Conservation (phyloP, 2,329 filamentous ascomycete species). For the Hypoxylon sp. region DNA sequence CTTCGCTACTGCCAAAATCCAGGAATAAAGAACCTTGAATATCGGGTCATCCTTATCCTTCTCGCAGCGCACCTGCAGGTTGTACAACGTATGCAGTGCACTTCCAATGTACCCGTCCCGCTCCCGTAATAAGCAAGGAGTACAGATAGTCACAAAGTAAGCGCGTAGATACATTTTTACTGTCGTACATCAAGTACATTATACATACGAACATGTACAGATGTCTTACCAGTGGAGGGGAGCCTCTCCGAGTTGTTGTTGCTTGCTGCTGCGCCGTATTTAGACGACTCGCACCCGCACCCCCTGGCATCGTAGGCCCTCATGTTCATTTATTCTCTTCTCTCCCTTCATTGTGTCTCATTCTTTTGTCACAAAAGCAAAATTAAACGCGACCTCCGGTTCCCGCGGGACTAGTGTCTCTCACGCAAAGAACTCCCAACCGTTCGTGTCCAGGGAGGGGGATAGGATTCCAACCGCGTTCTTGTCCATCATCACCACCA, state of each 20-base stretch:
- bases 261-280: slow-evolving; percentile 33
- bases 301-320: slow-evolving; percentile 32
- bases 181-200: slow-evolving; percentile 7
- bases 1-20: slow-evolving; percentile 10
- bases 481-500: slow-evolving; percentile 12
- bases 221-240: slow-evolving; percentile 32
- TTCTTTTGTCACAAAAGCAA: slow-evolving; percentile 22
- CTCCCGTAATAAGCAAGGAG: slow-evolving; percentile 19
- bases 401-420: slow-evolving; percentile 33
- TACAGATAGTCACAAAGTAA: slow-evolving; percentile 21
- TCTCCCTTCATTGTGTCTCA: slow-evolving; percentile 31
- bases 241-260: slow-evolving; percentile 4
- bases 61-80: slow-evolving; percentile 10
- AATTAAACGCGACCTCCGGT: slow-evolving; percentile 24
- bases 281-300: slow-evolving; percentile 37
- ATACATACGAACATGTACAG: neutral
- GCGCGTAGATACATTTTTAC: slow-evolving; percentile 20
- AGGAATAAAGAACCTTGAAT: slow-evolving; percentile 35
- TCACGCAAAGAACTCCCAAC: slow-evolving; percentile 8
- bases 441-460: slow-evolving; percentile 17
- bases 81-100: slow-evolving; percentile 20
- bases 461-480: slow-evolving; percentile 14
- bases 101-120: slow-evolving; percentile 20
- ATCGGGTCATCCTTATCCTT: slow-evolving; percentile 26
- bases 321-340: slow-evolving; percentile 17